Evolutionary conservation across 352 stramenopile species (phyloP).

Genomic region (Phytophthora multivora): DNA sequence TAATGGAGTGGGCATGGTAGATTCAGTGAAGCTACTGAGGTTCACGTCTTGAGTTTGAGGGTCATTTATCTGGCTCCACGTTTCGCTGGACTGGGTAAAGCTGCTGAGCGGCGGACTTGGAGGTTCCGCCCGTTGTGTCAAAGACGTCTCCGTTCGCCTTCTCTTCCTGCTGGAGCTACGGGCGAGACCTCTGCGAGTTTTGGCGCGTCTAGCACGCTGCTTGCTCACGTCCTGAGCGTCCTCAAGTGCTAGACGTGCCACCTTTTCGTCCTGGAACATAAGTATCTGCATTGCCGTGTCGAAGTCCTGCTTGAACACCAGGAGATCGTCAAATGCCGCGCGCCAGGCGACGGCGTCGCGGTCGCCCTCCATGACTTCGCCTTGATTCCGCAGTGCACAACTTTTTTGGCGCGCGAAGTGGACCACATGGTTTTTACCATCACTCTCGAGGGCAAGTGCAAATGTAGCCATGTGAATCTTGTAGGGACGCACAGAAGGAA

Average conservation of each 20-base stretch:
- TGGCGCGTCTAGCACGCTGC: neutral
- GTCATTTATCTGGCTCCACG: neutral
- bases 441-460: conserved; percentile 6
- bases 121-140: conserved; percentile 1
- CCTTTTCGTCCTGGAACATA: conserved; percentile 53
- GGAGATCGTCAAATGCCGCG: conserved; percentile 33
- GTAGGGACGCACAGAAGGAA: conserved; percentile 20
- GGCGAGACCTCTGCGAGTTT: conserved; percentile 9
- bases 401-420: conserved; percentile 23
- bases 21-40: neutral
- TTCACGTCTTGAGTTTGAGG: neutral
- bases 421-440: conserved; percentile 22
- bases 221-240: conserved; percentile 26
- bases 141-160: conserved; percentile 3
- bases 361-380: conserved; percentile 9
- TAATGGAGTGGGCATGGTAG: neutral
- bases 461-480: conserved; percentile 8
- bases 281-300: conserved; percentile 72
- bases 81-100: neutral
- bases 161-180: conserved; percentile 15
- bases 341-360: neutral
- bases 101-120: neutral
- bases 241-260: conserved; percentile 47
- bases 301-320: conserved; percentile 71
- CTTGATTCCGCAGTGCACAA: conserved; percentile 1